phyloP scores from a whole-genome alignment of 345 rosid genomes.

The Geranium brycei region DNA sequence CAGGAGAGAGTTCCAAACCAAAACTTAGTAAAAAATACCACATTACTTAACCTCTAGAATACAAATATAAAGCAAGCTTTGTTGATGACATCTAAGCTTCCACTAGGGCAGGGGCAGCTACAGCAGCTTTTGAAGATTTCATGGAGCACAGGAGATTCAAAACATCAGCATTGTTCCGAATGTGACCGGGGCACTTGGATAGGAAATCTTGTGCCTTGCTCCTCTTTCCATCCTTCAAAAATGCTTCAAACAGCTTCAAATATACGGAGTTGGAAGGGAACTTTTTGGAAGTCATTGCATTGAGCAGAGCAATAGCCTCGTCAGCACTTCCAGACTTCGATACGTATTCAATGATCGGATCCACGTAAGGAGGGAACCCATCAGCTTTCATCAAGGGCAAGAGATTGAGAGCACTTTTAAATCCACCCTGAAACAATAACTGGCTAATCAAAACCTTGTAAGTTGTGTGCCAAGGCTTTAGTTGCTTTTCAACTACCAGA shows the following conservation, averaged over 20 bases:
- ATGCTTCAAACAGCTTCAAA: constrained; percentile 47
- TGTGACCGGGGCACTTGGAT: constrained; percentile 46
- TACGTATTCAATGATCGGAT: constrained; percentile 50
- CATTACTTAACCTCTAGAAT: too few species aligned
- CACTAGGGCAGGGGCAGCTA: constrained; percentile 12
- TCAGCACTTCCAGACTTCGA: constrained; percentile 57
- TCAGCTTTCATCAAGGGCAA: constrained; percentile 57
- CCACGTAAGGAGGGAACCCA: constrained; percentile 69
- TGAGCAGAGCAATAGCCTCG: constrained; percentile 51
- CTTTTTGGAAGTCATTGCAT: constrained; percentile 50
- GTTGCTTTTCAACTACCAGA: constrained; percentile 21
- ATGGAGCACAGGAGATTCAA: constrained; percentile 56
- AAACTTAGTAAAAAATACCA: too few species aligned
- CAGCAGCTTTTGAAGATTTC: constrained; percentile 16
- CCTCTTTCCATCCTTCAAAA: constrained; percentile 51
- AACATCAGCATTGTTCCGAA: constrained; percentile 72
- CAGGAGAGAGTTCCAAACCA: too few species aligned
- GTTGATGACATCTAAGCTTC: too few species aligned
- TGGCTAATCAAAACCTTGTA: constrained; percentile 49
- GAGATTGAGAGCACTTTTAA: constrained; percentile 53
- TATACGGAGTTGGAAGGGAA: constrained; percentile 63
- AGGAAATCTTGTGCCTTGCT: constrained; percentile 65
- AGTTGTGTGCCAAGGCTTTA: constrained; percentile 50
- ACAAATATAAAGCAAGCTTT: too few species aligned
- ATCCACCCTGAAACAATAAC: constrained; percentile 52